Evolutionary conservation across 169 alveolate genomes (phyloP).

Genomic region (Plasmodium relictum): DNA sequence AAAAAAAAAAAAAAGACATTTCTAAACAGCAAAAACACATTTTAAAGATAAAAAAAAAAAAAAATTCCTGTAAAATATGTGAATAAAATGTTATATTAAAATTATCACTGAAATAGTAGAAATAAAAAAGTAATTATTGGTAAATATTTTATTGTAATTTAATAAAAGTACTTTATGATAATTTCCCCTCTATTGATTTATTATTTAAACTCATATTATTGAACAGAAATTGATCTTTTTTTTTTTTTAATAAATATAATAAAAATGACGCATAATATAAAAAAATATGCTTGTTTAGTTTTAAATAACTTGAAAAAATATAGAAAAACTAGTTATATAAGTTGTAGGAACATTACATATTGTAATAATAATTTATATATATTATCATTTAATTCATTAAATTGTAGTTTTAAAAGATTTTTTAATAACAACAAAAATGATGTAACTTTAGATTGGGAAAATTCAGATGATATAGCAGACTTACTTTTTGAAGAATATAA

Average conservation of each 20-base stretch:
- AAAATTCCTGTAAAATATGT: too few relatives aligned
- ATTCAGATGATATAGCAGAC: slow-evolving; percentile 60
- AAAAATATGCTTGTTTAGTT: slow-evolving; percentile 16
- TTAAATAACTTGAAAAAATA: not conserved
- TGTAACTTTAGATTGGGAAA: slow-evolving; percentile 47
- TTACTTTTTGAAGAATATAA: slow-evolving; percentile 66
- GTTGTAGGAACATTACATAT: slow-evolving; percentile 22
- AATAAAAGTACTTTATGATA: too few relatives aligned
- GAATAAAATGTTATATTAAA: too few relatives aligned
- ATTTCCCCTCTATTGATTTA: too few relatives aligned
- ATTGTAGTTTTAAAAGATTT: slow-evolving; percentile 16
- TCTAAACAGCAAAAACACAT: too few relatives aligned
- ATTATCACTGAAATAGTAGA: too few relatives aligned
- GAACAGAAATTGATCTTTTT: too few relatives aligned
- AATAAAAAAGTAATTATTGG: too few relatives aligned
- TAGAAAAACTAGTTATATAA: not conserved
- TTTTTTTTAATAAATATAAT: not conserved
- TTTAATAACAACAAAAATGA: slow-evolving; percentile 37
- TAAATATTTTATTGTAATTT: too few relatives aligned
- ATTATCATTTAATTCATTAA: slow-evolving; percentile 8
- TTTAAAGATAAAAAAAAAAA: too few relatives aligned
- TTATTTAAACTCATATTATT: too few relatives aligned
- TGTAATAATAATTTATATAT: not conserved
- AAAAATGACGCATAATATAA: slow-evolving; percentile 34
- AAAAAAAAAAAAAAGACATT: too few relatives aligned